These are phyloP conservation scores for Volvox reticuliferus DNA, from an alignment of 139 green algal species.

Conservation along the genomic window DNA sequence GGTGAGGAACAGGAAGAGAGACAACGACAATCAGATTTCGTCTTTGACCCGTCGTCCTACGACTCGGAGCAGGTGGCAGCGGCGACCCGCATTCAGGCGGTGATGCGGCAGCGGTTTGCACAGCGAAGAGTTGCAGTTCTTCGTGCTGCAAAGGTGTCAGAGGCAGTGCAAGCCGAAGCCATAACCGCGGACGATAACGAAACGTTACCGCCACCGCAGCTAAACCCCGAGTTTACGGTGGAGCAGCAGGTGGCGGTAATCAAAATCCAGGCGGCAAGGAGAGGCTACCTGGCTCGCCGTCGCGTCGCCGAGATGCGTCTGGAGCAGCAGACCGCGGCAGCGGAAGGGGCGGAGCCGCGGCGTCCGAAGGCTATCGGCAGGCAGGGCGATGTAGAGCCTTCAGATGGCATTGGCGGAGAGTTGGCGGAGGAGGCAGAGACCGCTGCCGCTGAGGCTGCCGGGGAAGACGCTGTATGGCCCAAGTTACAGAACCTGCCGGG, in stretches of 20 bases:
- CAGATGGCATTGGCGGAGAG: no score
- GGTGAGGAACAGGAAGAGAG: background rate
- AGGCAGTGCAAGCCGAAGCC: background rate
- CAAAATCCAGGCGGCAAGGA: slow-evolving; percentile 39
- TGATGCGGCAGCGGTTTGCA: slow-evolving; percentile 18
- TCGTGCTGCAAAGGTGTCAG: background rate
- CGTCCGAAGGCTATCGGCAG: background rate
- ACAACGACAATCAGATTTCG: background rate
- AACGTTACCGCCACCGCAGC: background rate
- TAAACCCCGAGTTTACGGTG: background rate
- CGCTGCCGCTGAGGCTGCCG: background rate
- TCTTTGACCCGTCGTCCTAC: slow-evolving; percentile 6
- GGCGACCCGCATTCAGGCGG: slow-evolving; percentile 40
- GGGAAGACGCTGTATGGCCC: background rate
- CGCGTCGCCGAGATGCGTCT: background rate
- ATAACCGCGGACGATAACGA: no score
- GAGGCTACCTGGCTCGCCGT: slow-evolving; percentile 23
- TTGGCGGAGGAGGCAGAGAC: background rate
- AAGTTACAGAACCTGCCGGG: background rate
- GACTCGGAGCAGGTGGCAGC: slow-evolving; percentile 15
- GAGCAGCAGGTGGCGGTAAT: slow-evolving; percentile 45
- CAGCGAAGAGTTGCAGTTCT: slow-evolving; percentile 12
- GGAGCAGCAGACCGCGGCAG: background rate
- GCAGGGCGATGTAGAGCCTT: background rate
- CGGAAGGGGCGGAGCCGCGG: background rate